Base-by-base conservation (phyloP, 2,329 filamentous ascomycete species). In the Microthyrium microscopicum region DNA sequence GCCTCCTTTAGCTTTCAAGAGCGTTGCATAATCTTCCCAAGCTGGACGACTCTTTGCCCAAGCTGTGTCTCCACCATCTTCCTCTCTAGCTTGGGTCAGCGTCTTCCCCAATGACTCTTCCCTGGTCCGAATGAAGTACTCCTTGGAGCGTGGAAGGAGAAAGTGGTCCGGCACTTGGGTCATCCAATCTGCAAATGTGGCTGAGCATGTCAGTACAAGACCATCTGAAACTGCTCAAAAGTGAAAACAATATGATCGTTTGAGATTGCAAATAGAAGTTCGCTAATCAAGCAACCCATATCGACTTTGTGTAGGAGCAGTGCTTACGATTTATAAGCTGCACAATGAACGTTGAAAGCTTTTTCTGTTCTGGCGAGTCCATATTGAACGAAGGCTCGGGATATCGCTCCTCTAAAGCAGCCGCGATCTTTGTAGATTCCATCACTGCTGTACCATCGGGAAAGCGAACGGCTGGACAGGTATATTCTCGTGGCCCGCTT, bases 361-460 rank as follows among this genome's bases (percentile, higher is more conserved):
- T 59, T 25, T 49, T 27, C 2, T 65, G 54, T 25, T 62, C 51
- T 0, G 65, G 62, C 0, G 66, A 62, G 42, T 75, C 64, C 3
- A 79, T 55, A 40, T 67, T 62, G 2, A 78, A 47, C 0, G 67
- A 56, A 0, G 73, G 74, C 16, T 13, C 20, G 0, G 76, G 75
- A 41, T 77, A 58, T 1, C 55, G 52, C 34, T 61, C 53, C 45
- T 82, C 75, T 21, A 83, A 58, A 13, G 58, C 58, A 11, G 53
- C 42, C 11, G 67, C 71, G 40, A 83, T 82, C 27, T 54, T 53
- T 40, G 54, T 57, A 2, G 71, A 77, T 46, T 82, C 74, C 67
- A 73, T 77, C 6, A 76, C 42, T 44, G 68, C 73, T 1, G 48
- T 64, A 13, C 68, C 70, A 30, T 73, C 63, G 0, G 64, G 58